Conservation (phyloP, 2,329 filamentous ascomycete genomes). For the Fusarium subtropicale region DNA sequence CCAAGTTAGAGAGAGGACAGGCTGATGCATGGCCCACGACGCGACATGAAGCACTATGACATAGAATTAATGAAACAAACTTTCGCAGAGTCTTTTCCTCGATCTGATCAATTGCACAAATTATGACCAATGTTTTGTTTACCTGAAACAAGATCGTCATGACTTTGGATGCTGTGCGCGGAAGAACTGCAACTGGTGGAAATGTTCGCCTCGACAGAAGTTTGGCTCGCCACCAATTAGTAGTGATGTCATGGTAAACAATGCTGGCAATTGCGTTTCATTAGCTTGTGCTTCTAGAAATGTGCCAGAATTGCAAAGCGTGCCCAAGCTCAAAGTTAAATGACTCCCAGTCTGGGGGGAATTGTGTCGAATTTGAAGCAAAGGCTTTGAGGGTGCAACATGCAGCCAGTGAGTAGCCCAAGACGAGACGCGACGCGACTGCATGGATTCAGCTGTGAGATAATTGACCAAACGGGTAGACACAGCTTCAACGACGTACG, state of each 20-base stretch:
- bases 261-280: neutral
- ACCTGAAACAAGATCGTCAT: constrained; percentile 3
- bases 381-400: neutral
- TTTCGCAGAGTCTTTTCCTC: neutral
- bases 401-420: neutral
- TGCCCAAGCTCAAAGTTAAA: neutral
- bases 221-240: neutral
- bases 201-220: neutral
- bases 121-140: neutral
- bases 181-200: neutral
- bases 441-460: too few relatives aligned
- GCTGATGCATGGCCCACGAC: constrained; percentile 4
- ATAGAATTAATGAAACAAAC: constrained; percentile 17
- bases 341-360: neutral
- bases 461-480: too few relatives aligned
- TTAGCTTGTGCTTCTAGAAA: neutral
- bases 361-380: neutral
- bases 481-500: neutral
- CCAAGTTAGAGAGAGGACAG: neutral
- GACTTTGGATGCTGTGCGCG: neutral
- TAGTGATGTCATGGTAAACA: neutral
- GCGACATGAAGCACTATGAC: constrained; percentile 12
- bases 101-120: neutral
- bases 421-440: neutral
- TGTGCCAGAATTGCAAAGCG: neutral